Evolutionary conservation across 306 rosid genomes (phyloP), one percentile per base, ranked within the genome.

Genomic region (Vigna trinervia): DNA sequence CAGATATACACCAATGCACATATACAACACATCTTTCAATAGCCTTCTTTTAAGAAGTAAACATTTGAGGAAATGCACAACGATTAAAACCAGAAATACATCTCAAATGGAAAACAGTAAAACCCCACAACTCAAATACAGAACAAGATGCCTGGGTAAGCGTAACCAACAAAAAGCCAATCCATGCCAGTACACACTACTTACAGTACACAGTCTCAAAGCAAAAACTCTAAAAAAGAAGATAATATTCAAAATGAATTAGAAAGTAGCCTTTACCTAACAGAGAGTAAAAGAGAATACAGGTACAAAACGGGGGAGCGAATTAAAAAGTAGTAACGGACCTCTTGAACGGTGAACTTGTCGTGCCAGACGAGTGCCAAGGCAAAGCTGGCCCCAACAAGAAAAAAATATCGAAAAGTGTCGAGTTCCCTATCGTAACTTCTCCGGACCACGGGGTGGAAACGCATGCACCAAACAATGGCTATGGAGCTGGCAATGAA

Each of bases 391-490:
- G 76, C 92, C 23, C 70, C 87, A 13, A 90, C 13, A 4, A 92
- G 97, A 69, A 86, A 87, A 81, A 88, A 30, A 81, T 95, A 91
- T 62, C 96, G 90, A 81, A 95, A 95, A 1, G 96, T 90, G 68
- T 95, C 98, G 2, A 92, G 89, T n/a, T 85, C 87, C 74, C 65
- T 88, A 66, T 95, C 90, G 72, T 92, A 95, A 15, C 86, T 89
- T 70, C 98, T 91, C 84, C 74, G 76, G 51, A 95, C 96, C 26
- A 53, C 6, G 5, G 87, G 93, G 75, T 95, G 92, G 65, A 43
- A 19, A 75, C 96, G 88, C 91, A 95, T 92, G 74, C 91, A 90
- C 91, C 93, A 87, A 45, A 92, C 96, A 17, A 95, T 88, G 17
- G 97, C 96, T 52, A 87, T 71, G 15, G 99, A 82, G 80, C 97